phyloP scores from a whole-genome alignment of 202 grass and related monocot genomes.

The Tripidium arundinaceum region DNA sequence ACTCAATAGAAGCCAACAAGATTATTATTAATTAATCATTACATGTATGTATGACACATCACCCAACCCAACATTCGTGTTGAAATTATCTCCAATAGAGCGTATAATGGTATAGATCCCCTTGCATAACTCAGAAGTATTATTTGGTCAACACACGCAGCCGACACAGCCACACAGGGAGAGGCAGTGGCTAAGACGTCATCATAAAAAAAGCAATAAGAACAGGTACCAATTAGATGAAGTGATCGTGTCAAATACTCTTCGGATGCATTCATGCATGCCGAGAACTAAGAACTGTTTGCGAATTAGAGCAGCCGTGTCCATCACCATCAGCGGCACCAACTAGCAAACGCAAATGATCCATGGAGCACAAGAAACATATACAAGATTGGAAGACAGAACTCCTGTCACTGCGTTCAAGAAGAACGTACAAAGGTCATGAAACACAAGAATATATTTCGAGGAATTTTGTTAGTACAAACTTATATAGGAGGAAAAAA shows the following conservation, averaged over 20 bases:
- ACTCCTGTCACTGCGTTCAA: neutral
- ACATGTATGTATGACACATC: constrained; percentile 6
- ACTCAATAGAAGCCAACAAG: neutral
- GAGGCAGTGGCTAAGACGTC: neutral
- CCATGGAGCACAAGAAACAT: neutral
- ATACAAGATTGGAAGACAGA: too few relatives aligned
- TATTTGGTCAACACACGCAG: constrained; percentile 37
- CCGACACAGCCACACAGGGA: neutral
- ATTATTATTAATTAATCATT: neutral
- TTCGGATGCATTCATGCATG: constrained; percentile 15
- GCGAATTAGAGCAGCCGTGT: neutral
- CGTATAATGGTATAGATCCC: neutral
- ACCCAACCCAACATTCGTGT: constrained; percentile 18
- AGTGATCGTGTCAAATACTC: constrained; percentile 27
- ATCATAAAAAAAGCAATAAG: neutral
- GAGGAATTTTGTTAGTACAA: neutral
- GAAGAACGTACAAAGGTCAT: neutral
- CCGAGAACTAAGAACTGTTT: neutral
- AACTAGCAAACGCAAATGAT: neutral
- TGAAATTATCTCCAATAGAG: constrained; percentile 11
- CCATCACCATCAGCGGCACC: neutral
- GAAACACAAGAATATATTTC: neutral
- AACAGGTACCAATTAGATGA: constrained; percentile 28
- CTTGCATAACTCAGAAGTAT: constrained; percentile 11
- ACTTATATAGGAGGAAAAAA: too few relatives aligned